These are phyloP conservation scores for Copromyces sp. DNA, from an alignment of 495 filamentous ascomycete species.

Conservation along the genomic window DNA sequence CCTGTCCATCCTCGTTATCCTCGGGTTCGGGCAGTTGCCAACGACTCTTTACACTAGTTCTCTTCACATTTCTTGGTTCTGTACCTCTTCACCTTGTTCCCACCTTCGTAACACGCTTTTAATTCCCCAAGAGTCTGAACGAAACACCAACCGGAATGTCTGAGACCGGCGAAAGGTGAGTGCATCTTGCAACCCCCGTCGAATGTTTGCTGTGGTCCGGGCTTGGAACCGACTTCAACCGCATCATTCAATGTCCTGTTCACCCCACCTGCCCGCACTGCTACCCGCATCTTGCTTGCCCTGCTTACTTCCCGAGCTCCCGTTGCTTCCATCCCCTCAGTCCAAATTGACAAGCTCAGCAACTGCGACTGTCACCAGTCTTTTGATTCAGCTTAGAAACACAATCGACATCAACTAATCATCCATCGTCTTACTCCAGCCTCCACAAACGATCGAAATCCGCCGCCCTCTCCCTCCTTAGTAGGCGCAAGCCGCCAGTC, in stretches of 20 bases:
- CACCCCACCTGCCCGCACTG: neutral
- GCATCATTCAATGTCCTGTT: neutral
- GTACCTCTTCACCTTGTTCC: neutral
- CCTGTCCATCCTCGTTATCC: neutral
- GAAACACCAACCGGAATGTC: conserved; percentile 22
- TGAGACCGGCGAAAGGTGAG: conserved; percentile 35
- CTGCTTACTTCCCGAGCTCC: neutral
- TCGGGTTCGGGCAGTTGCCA: neutral
- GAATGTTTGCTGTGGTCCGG: neutral
- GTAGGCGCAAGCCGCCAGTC: conserved; percentile 32
- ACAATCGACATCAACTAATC: conserved; percentile 6
- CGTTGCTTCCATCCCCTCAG: neutral
- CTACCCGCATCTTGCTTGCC: neutral
- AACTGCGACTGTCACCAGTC: neutral
- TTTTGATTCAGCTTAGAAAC: neutral
- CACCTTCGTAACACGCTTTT: neutral
- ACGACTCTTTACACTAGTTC: neutral
- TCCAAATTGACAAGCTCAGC: neutral
- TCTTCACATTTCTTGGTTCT: neutral
- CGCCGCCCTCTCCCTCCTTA: conserved; percentile 37
- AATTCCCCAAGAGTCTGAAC: neutral
- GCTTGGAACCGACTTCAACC: neutral
- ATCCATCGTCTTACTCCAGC: conserved; percentile 10
- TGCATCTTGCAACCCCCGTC: neutral
- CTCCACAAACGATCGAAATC: conserved; percentile 45